Evolutionary conservation across 2,329 filamentous ascomycete genomes (phyloP), one percentile per base, ranked within the genome.

Genomic region (Trichoderma brevicompactum): DNA sequence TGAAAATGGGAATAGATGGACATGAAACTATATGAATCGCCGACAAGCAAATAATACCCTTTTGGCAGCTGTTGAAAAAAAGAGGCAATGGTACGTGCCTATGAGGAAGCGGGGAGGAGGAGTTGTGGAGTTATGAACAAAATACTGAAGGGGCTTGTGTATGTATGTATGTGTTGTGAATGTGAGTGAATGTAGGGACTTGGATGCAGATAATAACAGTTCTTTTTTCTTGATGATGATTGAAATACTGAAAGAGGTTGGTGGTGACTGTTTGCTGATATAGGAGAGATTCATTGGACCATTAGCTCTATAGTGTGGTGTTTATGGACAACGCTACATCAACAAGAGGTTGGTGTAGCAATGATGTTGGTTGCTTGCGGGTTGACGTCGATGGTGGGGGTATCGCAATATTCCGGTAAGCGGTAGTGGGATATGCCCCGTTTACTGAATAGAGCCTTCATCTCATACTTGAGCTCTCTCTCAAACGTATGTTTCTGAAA

Each of bases 11-110:
- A 41, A 60, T 32, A 50, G 34, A 60, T 50, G 46, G 56, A 52
- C 43, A 59, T 61, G 58, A 52, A 43, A 32, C 36, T n/a, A 15
- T 41, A 52, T 36, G 48, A 61, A 34, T 52, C 43, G 50, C 34
- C 23, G 36, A 61, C 19, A 61, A 61, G 48, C 48, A 61, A 60
- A 50, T 60, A 60, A 60, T 60, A 60, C 56, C 56, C 55, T 28
- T 60, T 50, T 60, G 56, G 56, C 56, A 60, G 56, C 28, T 50
- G 19, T 60, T 59, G 52, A 19, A 4, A 28, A 23, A 36, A 43
- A 17, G 7, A n/a, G 36, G 36, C 36, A 10, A 38, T 38, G 36
- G 2, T 10, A 38, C 6, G 10, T 38, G 36, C 36, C 36, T 38
- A 8, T 38, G 36, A 10, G 36, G 10, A 36, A 36, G 34, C 5